Evolutionary conservation across 352 stramenopile genomes (phyloP).

Genomic region (Globisporangium yorkense): DNA sequence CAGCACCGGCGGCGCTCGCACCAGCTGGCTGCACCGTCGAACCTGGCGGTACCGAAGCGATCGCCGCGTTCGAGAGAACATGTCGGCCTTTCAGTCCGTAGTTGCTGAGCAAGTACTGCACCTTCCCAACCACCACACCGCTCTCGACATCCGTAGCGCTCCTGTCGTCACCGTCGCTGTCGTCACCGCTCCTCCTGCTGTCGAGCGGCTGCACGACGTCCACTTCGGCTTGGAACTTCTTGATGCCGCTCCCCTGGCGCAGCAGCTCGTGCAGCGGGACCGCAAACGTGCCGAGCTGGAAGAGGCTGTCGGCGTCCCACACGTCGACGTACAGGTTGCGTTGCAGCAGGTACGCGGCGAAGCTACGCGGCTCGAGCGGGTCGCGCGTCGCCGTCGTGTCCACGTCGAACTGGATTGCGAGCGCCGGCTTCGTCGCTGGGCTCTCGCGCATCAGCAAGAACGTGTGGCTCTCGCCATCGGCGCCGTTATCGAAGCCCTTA

Average conservation of each 20-base stretch:
- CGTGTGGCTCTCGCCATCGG: slow-evolving; percentile 25
- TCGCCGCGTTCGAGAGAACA: slow-evolving; percentile 1
- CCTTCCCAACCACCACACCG: slow-evolving; percentile 35
- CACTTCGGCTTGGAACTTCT: slow-evolving; percentile 87
- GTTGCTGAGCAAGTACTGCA: slow-evolving; percentile 89
- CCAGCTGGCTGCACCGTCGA: background rate
- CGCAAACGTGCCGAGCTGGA: slow-evolving; percentile 79
- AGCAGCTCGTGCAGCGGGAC: slow-evolving; percentile 87
- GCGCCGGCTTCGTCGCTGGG: slow-evolving; percentile 50
- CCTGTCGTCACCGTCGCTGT: background rate
- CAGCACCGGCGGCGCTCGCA: background rate
- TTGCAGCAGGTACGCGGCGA: slow-evolving; percentile 84
- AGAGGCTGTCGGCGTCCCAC: slow-evolving; percentile 91
- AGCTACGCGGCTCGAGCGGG: slow-evolving; percentile 63
- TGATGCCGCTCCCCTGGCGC: slow-evolving; percentile 83
- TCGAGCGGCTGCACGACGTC: slow-evolving; percentile 39
- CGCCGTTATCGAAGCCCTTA: slow-evolving; percentile 37
- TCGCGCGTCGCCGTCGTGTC: slow-evolving; percentile 55
- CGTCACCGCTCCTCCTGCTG: background rate
- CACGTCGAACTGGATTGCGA: slow-evolving; percentile 73
- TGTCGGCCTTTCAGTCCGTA: slow-evolving; percentile 66
- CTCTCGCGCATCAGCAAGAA: slow-evolving; percentile 64
- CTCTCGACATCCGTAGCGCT: slow-evolving; percentile 9
- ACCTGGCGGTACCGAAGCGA: slow-evolving; percentile 5
- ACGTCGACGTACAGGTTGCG: slow-evolving; percentile 89